These are phyloP conservation scores for Tuber microsphaerosporum DNA, from an alignment of 495 filamentous ascomycete genomes.

Conservation along the genomic window DNA sequence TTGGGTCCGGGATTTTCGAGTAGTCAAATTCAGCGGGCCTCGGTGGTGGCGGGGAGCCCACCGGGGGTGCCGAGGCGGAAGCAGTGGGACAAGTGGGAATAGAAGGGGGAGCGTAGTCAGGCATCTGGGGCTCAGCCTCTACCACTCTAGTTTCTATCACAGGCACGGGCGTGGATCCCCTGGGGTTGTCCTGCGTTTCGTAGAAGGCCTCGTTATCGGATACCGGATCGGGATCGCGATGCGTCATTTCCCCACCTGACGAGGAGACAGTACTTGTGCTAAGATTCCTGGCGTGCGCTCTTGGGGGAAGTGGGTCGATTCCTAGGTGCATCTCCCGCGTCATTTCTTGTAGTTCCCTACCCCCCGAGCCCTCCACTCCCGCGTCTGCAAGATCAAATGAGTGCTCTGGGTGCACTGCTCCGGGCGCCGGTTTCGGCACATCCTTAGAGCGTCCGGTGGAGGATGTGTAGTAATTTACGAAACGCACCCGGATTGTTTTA, in stretches of 20 bases:
- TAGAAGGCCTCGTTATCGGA: slow-evolving; percentile 19
- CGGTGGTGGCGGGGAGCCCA: slow-evolving; percentile 43
- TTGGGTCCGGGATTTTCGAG: slow-evolving; percentile 16
- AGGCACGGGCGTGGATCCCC: neutral
- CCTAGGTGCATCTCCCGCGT: neutral
- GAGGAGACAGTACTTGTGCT: slow-evolving; percentile 17
- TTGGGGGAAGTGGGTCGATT: neutral
- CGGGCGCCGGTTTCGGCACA: slow-evolving; percentile 36
- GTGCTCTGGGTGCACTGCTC: neutral
- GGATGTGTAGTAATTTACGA: slow-evolving; percentile 85
- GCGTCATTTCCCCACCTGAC: slow-evolving; percentile 18
- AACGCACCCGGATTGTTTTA: slow-evolving; percentile 52
- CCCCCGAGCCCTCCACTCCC: slow-evolving; percentile 4
- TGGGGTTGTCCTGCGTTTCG: neutral
- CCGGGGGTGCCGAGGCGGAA: slow-evolving; percentile 33
- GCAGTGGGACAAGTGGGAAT: neutral
- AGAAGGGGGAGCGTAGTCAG: neutral
- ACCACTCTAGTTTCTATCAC: neutral
- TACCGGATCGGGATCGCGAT: slow-evolving; percentile 6
- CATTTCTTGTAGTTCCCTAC: neutral
- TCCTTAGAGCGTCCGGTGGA: slow-evolving; percentile 62
- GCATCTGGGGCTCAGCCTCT: neutral
- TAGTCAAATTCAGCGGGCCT: slow-evolving; percentile 42
- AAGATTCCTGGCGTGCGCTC: neutral
- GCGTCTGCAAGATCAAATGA: neutral